Evolutionary conservation across 371 early-diverging fungal species (phyloP), one percentile per base, ranked within the genome.

Genomic region (Apophysomyces elegans): DNA sequence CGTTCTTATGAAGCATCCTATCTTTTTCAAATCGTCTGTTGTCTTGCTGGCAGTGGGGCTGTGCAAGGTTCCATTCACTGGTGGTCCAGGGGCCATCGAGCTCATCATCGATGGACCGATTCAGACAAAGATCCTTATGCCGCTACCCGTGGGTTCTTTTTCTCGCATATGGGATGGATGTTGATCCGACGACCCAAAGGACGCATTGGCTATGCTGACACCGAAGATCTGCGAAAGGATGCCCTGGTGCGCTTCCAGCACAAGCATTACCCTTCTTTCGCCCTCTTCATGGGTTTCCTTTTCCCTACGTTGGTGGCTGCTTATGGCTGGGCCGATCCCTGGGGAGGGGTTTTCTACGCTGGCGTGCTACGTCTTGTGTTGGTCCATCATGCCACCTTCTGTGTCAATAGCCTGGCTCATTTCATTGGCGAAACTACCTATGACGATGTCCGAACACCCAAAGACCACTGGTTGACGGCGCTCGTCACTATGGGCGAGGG

Each of bases 311-410:
- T 91, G 50, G 86, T 96, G 32, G 92, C 95, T 57, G 94, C 95
- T 32, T 71, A 91, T 65, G 87, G 89, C 47, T 96, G 96, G 95
- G 94, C 93, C 54, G 96, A 96, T 80, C 94, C 86, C 86, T 78
- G 83, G 79, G 97, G 96, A 62, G 97, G 97, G 4, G 95, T 87
- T 84, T 92, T 90, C 77, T 95, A 87, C 67, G 92, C 94, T 46
- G 93, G 86, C 35, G 85, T 95, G 50, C 73, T 86, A 43, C 90
- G 96, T 58, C 86, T 94, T 64, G 88, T 91, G 14, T 84, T 93
- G 63, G 89, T 95, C 50, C 95, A 95, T 73, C 96, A 97, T 68
- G 93, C 95, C 38, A 97, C 97, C 39, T 97, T 97, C 87, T 96
- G 96, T 71, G 91, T 97, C 68, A 97, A 95, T 87, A 88, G 92